Evolutionary conservation across 352 stramenopile species (phyloP), one percentile per base, ranked within the genome.

Genomic region (Aphanomyces euteiches): DNA sequence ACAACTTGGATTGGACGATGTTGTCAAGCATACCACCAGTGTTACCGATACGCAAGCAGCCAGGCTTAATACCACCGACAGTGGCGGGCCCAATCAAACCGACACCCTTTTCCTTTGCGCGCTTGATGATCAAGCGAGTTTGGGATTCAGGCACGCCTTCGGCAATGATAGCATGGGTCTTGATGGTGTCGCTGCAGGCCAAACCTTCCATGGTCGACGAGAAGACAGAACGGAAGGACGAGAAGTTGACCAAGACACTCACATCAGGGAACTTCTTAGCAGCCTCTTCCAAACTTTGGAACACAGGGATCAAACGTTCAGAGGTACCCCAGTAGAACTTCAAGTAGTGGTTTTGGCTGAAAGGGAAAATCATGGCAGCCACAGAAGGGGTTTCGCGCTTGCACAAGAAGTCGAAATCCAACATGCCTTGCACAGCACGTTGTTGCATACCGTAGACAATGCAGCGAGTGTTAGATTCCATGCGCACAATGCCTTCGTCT

Each of bases 341-440:
- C 34, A 95, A 79, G 82, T 97, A 98, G 82, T 98, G 95, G 82
- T 98, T 98, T 12, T 92, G 88, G 66, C 85, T 90, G 80, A 98
- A 98, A 58, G 93, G 95, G 80, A 98, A 98, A 67, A 98, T 96
- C 73, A 98, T 84, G 5, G 89, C 90, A 54, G 95, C 95, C 39
- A 99, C 96, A 61, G 88, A 97, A 13, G 96, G 96, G 43, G 87
- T 96, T 73, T 93, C 84, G 48, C 96, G 88, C 75, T 98, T 98
- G 83, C 96, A 99, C 75, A 99, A 85, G 76, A 96, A 98, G 79
- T 99, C 96, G 72, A 99, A 99, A 79, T 99, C 96, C 37, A 99
- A 83, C 96, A 99, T 99, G 37, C 94, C 95, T 76, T 99, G 95
- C 64, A 98, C 93, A 13, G 93, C 92, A 41, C 88, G 83, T 73